Percentiles rank a stretch among this genome's conserved stretches.
Conservation (phyloP, 306 rosid genomes). For the Aeschynomene evenia region DNA sequence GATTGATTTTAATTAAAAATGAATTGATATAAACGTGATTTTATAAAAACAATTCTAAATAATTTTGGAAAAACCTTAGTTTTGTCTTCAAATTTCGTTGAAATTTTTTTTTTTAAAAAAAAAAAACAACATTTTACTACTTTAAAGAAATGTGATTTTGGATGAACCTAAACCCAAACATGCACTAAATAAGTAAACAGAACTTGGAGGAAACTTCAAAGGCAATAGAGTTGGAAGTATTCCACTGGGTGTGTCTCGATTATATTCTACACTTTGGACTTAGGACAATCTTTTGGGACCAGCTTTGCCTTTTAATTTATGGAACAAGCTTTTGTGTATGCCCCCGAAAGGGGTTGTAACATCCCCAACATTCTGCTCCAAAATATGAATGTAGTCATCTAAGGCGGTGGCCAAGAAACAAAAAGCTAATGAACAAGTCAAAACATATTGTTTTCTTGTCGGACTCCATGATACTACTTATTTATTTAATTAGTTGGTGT, state of each 20-base stretch:
- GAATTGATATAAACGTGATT: too few relatives aligned
- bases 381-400: conserved; percentile 10
- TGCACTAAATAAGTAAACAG: background rate
- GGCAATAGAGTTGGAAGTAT: conserved; percentile 18
- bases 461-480: conserved; percentile 31
- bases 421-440: conserved; percentile 19
- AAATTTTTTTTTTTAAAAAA: too few relatives aligned
- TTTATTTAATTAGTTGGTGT: conserved; percentile 29
- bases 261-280: background rate
- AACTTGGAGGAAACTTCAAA: conserved; percentile 25
- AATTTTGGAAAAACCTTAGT: too few relatives aligned
- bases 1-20: too few relatives aligned
- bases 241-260: conserved; percentile 29
- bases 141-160: too few relatives aligned
- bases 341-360: conserved; percentile 33
- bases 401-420: conserved; percentile 26
- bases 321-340: conserved; percentile 39
- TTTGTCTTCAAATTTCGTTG: too few relatives aligned
- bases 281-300: conserved; percentile 25
- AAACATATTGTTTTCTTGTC: conserved; percentile 29
- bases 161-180: too few relatives aligned
- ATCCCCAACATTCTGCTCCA: conserved; percentile 52
- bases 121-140: too few relatives aligned
- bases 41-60: too few relatives aligned
- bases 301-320: conserved; percentile 36